Percentiles rank a stretch among this genome's conserved stretches.
phyloP scores from a whole-genome alignment of 495 filamentous ascomycete species.

The Sphaerosporella brunnea region DNA sequence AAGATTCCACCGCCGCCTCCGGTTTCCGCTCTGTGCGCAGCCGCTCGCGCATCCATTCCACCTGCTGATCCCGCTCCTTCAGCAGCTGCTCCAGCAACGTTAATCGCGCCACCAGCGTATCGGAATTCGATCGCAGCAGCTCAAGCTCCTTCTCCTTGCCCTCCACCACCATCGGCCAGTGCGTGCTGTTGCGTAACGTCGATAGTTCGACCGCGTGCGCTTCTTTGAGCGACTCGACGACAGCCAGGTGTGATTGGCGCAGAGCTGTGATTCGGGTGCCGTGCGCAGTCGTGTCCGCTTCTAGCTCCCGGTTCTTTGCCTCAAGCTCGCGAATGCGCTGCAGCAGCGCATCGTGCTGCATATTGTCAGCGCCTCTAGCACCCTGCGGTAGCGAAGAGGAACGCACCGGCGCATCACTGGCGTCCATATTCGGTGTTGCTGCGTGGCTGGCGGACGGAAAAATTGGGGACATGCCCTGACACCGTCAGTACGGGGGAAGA shows the following conservation, averaged over 20 bases:
- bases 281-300: neutral
- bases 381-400: neutral
- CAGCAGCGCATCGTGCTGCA: neutral
- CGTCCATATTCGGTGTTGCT: neutral
- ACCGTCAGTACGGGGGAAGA: no score
- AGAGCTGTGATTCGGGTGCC: conserved; percentile 1
- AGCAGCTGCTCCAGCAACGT: conserved; percentile 12
- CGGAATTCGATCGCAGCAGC: conserved; percentile 12
- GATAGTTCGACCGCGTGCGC: conserved; percentile 8
- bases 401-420: neutral
- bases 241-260: neutral
- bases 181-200: conserved; percentile 7
- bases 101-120: conserved; percentile 11
- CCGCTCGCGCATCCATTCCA: conserved; percentile 8
- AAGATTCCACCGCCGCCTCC: no score
- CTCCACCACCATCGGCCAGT: conserved; percentile 12
- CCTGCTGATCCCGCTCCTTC: conserved; percentile 15
- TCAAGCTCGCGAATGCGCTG: conserved; percentile 3
- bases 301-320: neutral
- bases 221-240: conserved; percentile 8
- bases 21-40: no score
- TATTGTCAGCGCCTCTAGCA: neutral
- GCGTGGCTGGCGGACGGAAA: neutral
- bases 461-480: neutral
- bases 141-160: conserved; percentile 24